Base-by-base conservation (phyloP, 2,329 filamentous ascomycete genomes). In the Fusarium caatingaense region DNA sequence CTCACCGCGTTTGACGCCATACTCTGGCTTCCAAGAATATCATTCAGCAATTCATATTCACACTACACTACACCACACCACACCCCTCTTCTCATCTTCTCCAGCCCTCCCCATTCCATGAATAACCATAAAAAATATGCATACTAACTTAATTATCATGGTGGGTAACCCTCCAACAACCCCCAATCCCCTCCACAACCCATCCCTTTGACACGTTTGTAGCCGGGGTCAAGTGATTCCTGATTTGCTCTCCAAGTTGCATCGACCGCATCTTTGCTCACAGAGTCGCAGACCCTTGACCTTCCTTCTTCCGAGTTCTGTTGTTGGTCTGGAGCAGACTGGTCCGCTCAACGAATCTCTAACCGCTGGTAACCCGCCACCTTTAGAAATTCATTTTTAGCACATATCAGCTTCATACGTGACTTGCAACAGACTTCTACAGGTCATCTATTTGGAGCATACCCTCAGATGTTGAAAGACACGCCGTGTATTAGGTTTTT, bases 51-150 rank as follows among this genome's bases (percentile, higher is more conserved):
- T 30, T 20, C 37, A 18, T 11, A 37, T n/a, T n/a, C 18, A 32
- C 28, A n/a, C 23, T 16, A 28, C 27, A 15, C 23, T n/a, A 25
- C 55, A 15, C 23, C 25, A 27, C 20, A 20, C n/a, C 20, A 15
- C 40, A 23, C 34, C 50, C 57, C 49, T 28, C 41, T 44, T 40
- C 32, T 40, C 32, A 21, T 34, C 21, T 34, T 57, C 55, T 30
- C 57, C 41, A 46, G 32, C 40, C 53, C 40, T 47, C 25, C 50
- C 46, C 42, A 56, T 56, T 40, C 32, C 23, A 28, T 27, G 60
- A 56, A 71, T 72, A 72, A 73, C 70, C 70, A 72, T 69, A 73
- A 73, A 56, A 49, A 58, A 65, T 69, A 72, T 73, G 65, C 71
- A 61, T 73, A 56, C 42, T 16, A 41, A 58, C 60, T 61, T 50